phyloP scores from a whole-genome alignment of 1,284 basidiomycete genomes.

The Tilletia indica region DNA sequence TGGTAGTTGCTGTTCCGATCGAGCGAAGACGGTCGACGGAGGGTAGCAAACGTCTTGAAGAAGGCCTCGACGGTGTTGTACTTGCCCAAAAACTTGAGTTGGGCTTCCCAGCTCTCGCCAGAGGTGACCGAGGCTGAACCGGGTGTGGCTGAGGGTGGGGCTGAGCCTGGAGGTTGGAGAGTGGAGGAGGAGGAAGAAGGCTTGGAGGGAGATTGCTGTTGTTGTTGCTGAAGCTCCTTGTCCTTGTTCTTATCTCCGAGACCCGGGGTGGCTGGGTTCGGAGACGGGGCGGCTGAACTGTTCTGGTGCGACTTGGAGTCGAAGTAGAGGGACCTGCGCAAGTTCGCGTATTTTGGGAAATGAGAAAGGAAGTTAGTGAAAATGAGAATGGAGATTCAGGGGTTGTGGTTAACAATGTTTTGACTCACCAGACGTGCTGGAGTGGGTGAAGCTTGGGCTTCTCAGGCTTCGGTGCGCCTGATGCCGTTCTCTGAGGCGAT shows the following conservation, averaged over 20 bases:
- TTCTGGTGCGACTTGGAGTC: conserved; percentile 67
- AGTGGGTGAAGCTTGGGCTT: conserved; percentile 65
- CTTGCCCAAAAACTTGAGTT: conserved; percentile 42
- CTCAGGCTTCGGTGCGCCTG: conserved; percentile 13
- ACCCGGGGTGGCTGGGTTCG: conserved; percentile 14
- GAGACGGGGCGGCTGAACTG: background rate
- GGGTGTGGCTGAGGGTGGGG: conserved; percentile 68
- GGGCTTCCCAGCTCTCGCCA: conserved; percentile 36
- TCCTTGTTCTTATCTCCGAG: conserved; percentile 10
- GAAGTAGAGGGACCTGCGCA: conserved; percentile 74
- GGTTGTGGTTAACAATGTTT: background rate
- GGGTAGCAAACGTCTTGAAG: conserved; percentile 91
- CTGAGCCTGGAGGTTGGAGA: conserved; percentile 61
- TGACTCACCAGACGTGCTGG: conserved; percentile 72
- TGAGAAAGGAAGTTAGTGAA: background rate
- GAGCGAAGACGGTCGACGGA: conserved; percentile 81
- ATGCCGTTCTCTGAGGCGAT: background rate
- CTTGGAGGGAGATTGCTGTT: conserved; percentile 13
- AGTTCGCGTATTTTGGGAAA: background rate
- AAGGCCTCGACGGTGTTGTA: conserved; percentile 69
- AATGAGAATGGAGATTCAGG: background rate
- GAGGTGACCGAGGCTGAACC: conserved; percentile 72
- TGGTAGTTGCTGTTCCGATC: conserved; percentile 88
- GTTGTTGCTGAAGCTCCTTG: conserved; percentile 24
- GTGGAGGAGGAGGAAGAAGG: conserved; percentile 50